phyloP scores from a whole-genome alignment of 805 yeast genomes.

The Candida piceae region DNA sequence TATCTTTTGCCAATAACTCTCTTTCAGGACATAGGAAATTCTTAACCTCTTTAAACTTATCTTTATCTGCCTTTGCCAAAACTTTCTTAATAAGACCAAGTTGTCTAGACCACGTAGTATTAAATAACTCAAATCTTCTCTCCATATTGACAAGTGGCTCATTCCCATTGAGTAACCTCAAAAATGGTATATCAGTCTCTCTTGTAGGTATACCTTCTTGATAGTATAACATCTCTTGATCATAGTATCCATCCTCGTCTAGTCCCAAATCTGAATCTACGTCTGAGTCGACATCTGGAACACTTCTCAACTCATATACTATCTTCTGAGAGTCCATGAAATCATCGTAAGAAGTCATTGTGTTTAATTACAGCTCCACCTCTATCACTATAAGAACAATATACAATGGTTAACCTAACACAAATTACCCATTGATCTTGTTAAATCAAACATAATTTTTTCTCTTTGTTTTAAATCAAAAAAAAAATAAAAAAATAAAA shows the following conservation, averaged over 20 bases:
- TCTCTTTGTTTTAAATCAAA: not conserved
- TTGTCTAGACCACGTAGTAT: slow-evolving; percentile 35
- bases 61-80: slow-evolving; percentile 30
- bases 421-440: too few relatives aligned
- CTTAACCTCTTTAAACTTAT: slow-evolving; percentile 30
- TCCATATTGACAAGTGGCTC: slow-evolving; percentile 35
- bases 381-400: not conserved
- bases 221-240: slow-evolving; percentile 9
- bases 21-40: slow-evolving; percentile 17
- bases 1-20: too few relatives aligned
- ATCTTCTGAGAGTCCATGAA: slow-evolving; percentile 30
- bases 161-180: slow-evolving; percentile 36
- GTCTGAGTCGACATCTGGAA: too few relatives aligned
- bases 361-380: not conserved
- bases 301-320: slow-evolving; percentile 22
- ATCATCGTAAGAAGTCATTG: slow-evolving; percentile 14
- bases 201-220: slow-evolving; percentile 16
- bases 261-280: too few relatives aligned
- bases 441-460: too few relatives aligned
- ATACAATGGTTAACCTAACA: not conserved
- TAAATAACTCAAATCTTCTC: slow-evolving; percentile 38
- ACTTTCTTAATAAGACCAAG: slow-evolving; percentile 25
- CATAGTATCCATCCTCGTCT: too few relatives aligned
- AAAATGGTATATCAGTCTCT: slow-evolving; percentile 33
- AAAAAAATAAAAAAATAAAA: not conserved